Conservation (phyloP, 768 basidiomycete species). For the Serpula lacrymans region DNA sequence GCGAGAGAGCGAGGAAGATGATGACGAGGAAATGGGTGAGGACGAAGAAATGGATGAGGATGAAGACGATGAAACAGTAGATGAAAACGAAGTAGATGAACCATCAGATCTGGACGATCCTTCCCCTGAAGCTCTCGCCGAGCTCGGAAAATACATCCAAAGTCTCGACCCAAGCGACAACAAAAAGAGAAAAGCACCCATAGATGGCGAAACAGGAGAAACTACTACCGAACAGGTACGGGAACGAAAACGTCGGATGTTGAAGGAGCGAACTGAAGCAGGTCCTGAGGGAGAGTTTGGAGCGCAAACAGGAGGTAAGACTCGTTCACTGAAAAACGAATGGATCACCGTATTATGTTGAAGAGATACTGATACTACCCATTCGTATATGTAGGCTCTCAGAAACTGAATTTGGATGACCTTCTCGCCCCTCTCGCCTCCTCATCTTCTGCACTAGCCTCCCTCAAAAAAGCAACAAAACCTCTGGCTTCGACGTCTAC, state of each 20-base stretch:
- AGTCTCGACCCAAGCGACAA: slow-evolving; percentile 51
- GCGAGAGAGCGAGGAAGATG: slow-evolving; percentile 23
- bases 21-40: slow-evolving; percentile 34
- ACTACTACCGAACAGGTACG: slow-evolving; percentile 14
- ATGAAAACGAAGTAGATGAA: slow-evolving; percentile 43
- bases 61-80: slow-evolving; percentile 31
- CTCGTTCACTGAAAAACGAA: not conserved
- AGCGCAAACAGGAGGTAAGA: slow-evolving; percentile 45
- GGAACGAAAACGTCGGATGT: slow-evolving; percentile 50
- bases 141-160: slow-evolving; percentile 71
- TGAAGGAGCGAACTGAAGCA: slow-evolving; percentile 73
- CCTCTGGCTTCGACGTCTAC: slow-evolving; percentile 49
- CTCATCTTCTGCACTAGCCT: slow-evolving; percentile 54
- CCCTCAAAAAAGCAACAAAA: slow-evolving; percentile 71
- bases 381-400: slow-evolving; percentile 32
- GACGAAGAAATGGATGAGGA: slow-evolving; percentile 37
- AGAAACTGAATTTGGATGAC: slow-evolving; percentile 66
- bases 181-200: slow-evolving; percentile 54
- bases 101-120: slow-evolving; percentile 46
- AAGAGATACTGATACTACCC: slow-evolving; percentile 1
- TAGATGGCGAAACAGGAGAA: slow-evolving; percentile 38
- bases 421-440: slow-evolving; percentile 70
- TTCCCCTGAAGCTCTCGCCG: slow-evolving; percentile 58
- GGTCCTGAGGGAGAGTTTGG: slow-evolving; percentile 83
- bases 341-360: not conserved